A percentile compares a stretch with the other conserved stretches of the same genome.
These are phyloP conservation scores for Salisapilia sapeloensis DNA, from an alignment of 352 stramenopile species.

Conservation along the genomic window DNA sequence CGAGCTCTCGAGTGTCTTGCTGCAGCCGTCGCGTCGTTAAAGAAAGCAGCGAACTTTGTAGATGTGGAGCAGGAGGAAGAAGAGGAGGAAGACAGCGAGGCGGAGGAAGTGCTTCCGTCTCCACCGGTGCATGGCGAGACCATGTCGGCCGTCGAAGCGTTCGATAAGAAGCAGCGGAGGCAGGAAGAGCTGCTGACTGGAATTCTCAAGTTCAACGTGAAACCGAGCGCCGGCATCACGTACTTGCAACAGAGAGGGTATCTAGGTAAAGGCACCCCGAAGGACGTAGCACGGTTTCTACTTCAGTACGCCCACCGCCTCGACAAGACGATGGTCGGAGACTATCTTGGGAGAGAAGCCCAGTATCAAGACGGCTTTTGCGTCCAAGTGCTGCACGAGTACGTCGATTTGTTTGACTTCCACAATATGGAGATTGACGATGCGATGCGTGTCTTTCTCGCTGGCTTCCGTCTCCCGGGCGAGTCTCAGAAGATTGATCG, in stretches of 20 bases:
- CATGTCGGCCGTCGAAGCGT: slow-evolving; percentile 86
- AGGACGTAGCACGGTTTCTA: slow-evolving; percentile 90
- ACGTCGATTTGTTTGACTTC: slow-evolving; percentile 95
- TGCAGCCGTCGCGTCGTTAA: slow-evolving; percentile 82
- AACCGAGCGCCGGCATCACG: slow-evolving; percentile 80
- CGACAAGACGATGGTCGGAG: slow-evolving; percentile 95
- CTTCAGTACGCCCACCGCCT: slow-evolving; percentile 84
- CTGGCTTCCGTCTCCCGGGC: slow-evolving; percentile 95
- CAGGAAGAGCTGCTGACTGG: slow-evolving; percentile 95
- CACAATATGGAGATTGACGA: slow-evolving; percentile 90
- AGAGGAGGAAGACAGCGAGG: slow-evolving; percentile 22
- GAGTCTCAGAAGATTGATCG: slow-evolving; percentile 99
- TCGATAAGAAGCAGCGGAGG: slow-evolving; percentile 93
- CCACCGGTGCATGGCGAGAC: slow-evolving; percentile 9
- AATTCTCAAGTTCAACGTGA: slow-evolving; percentile 97
- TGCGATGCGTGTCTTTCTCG: slow-evolving; percentile 94
- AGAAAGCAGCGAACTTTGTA: slow-evolving; percentile 79
- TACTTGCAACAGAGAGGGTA: slow-evolving; percentile 87
- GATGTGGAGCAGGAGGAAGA: slow-evolving; percentile 44
- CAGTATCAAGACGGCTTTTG: slow-evolving; percentile 90
- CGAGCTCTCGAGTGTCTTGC: slow-evolving; percentile 88
- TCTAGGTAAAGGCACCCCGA: slow-evolving; percentile 80
- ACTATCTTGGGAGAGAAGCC: slow-evolving; percentile 94
- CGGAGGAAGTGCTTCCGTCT: slow-evolving; percentile 4
- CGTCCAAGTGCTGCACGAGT: slow-evolving; percentile 90